Conservation (phyloP, 495 filamentous ascomycete genomes). For the Podospora comata region DNA sequence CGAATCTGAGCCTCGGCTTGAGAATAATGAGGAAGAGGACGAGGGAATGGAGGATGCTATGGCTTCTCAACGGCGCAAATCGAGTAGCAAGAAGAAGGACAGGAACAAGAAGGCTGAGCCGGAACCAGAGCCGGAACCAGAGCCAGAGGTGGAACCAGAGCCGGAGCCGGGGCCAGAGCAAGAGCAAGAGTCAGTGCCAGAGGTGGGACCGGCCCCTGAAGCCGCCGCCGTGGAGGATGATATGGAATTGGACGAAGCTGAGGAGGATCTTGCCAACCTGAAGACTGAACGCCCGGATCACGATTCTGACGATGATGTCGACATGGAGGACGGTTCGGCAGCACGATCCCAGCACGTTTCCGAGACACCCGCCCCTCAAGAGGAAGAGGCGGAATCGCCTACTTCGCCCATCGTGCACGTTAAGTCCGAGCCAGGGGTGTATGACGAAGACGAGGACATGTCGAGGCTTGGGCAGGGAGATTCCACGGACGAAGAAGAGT, state of each 20-base stretch:
- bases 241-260: background rate
- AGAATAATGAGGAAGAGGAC: no score
- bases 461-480: background rate
- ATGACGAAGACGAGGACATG: background rate
- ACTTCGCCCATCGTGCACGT: background rate
- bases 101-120: no score
- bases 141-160: no score
- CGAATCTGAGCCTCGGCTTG: no score
- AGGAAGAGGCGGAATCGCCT: background rate
- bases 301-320: background rate
- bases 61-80: no score
- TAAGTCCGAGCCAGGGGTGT: background rate
- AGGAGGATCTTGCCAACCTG: background rate
- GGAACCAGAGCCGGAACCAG: no score
- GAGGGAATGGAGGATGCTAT: no score
- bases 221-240: background rate
- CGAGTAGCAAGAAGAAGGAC: no score
- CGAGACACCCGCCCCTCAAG: background rate
- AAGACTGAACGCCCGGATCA: background rate
- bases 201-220: background rate
- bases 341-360: background rate
- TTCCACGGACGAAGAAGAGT: background rate
- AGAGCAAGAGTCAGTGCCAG: no score
- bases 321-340: background rate
- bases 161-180: no score